Base-by-base conservation (phyloP, 371 early-diverging fungal genomes). In the Syncephalastrum sp. region DNA sequence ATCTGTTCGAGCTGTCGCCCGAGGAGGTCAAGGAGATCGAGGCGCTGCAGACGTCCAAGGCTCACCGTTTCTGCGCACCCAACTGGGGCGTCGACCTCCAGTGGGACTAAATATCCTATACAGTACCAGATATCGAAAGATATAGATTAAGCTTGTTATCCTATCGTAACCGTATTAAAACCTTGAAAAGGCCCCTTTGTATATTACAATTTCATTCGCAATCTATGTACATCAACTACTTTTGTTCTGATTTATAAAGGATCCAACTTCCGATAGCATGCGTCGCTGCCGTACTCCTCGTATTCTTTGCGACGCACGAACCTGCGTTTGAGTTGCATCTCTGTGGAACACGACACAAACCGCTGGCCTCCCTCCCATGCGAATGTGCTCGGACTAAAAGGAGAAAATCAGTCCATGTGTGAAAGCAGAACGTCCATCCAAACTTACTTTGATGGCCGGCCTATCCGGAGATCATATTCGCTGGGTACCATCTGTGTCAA, bases 381-480 rank as follows among this genome's bases (percentile, higher is more conserved):
- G 64, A 68, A 82, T 1, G 72, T 77, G 15, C 73, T 50, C n/a
- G 83, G 85, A 16, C 83, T 82, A 52, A 6, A 42, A 51, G 45
- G 7, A 19, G 62, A 29, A 48, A 23, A 27, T 55, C 45, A 29
- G 23, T 42, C 24, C 14, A 45, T 12, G 5, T 42, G n/a, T 19
- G 21, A 15, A 42, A 19, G 43, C 25, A 38, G 23, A 33, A 53
- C 42, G 21, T 23, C 27, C 45, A 27, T 14, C 12, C 15, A 3
- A 6, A 63, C 84, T 76, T 81, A 89, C 90, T 85, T 70, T 33
- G 72, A 64, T 12, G 90, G 86, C 23, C 74, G 64, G 6, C 73
- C 76, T 14, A 91, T 68, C 13, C 86, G 72, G 19, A 91, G 69
- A n/a, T 82, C 83, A 57, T 71, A 87, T 29, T 86, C 83, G 14